These are phyloP conservation scores for Drosera capensis DNA, from an alignment of 148 eudicot genomes.

Conservation along the genomic window DNA sequence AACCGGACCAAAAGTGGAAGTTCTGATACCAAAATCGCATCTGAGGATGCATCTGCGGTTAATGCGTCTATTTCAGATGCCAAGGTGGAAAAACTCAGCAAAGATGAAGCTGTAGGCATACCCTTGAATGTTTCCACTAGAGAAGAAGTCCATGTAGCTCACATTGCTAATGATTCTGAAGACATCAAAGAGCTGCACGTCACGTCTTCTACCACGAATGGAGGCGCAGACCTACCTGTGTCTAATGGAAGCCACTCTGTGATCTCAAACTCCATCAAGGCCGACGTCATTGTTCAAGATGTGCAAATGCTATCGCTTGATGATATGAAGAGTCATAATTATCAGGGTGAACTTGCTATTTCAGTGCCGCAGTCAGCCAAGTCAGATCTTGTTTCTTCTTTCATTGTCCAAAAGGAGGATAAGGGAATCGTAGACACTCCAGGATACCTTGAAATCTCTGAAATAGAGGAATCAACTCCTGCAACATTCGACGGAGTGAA, in stretches of 20 bases:
- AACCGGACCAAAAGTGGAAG: constrained; percentile 13
- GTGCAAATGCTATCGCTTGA: constrained; percentile 7
- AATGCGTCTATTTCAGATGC: constrained; percentile 12
- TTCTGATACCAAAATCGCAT: constrained; percentile 17
- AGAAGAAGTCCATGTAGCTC: constrained; percentile 10
- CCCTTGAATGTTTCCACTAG: constrained; percentile 2
- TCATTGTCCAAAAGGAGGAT: constrained; percentile 8
- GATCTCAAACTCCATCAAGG: constrained; percentile 6
- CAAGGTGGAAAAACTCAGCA: constrained; percentile 8
- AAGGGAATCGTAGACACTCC: constrained; percentile 5
- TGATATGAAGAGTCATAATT: constrained; percentile 9
- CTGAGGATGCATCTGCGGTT: constrained; percentile 9
- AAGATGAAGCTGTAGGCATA: constrained; percentile 5
- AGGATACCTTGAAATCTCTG: constrained; percentile 24
- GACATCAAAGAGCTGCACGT: constrained; percentile 29
- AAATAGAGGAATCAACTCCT: constrained; percentile 37
- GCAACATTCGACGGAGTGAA: constrained; percentile 17
- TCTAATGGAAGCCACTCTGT: constrained; percentile 11
- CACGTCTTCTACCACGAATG: constrained; percentile 15
- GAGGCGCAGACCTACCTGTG: constrained; percentile 3
- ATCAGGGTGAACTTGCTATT: constrained; percentile 8
- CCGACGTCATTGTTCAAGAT: constrained; percentile 10
- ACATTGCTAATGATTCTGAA: constrained; percentile 14
- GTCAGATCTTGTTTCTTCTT: constrained; percentile 8
- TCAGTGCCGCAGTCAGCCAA: constrained; percentile 18